Evolutionary conservation across 352 stramenopile species (phyloP).

Genomic region (Phytopythium vexans): DNA sequence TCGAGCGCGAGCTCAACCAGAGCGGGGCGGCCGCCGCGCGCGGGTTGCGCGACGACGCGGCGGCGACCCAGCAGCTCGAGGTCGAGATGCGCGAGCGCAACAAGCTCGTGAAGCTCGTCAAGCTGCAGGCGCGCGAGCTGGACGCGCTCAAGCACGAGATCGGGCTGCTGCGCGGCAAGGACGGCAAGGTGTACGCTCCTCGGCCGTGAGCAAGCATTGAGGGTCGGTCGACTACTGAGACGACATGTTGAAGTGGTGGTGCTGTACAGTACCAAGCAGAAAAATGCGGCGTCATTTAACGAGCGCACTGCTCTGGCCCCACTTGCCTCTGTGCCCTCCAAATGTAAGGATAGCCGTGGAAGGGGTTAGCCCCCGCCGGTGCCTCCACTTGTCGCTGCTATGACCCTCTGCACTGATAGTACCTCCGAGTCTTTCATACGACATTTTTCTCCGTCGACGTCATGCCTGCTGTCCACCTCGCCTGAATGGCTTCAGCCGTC

Average conservation of each 20-base stretch:
- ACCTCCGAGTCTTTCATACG: too few relatives aligned
- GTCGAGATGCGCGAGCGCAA: slow-evolving; percentile 87
- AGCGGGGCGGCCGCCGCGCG: slow-evolving; percentile 31
- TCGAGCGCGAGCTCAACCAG: slow-evolving; percentile 87
- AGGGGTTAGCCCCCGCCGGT: too few relatives aligned
- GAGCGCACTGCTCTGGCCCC: too few relatives aligned
- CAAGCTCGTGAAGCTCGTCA: slow-evolving; percentile 88
- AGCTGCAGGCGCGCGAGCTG: slow-evolving; percentile 89
- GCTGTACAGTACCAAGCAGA: slow-evolving; percentile 28
- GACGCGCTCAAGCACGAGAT: slow-evolving; percentile 91
- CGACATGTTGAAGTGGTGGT: slow-evolving; percentile 47
- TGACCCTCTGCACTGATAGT: too few relatives aligned
- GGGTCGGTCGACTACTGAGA: slow-evolving; percentile 10
- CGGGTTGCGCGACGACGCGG: slow-evolving; percentile 48
- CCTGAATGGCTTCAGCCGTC: too few relatives aligned
- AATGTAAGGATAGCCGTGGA: too few relatives aligned
- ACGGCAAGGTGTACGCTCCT: slow-evolving; percentile 71
- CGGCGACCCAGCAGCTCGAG: slow-evolving; percentile 32
- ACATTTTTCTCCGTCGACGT: too few relatives aligned
- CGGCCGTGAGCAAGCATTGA: slow-evolving; percentile 12
- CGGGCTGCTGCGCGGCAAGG: slow-evolving; percentile 76
- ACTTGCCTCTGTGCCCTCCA: too few relatives aligned
- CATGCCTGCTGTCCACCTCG: too few relatives aligned
- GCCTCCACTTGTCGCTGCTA: too few relatives aligned
- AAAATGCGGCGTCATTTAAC: too few relatives aligned